Base-by-base conservation (phyloP, 192 early-diverging fungal genomes). In the Coemansia sp. region DNA sequence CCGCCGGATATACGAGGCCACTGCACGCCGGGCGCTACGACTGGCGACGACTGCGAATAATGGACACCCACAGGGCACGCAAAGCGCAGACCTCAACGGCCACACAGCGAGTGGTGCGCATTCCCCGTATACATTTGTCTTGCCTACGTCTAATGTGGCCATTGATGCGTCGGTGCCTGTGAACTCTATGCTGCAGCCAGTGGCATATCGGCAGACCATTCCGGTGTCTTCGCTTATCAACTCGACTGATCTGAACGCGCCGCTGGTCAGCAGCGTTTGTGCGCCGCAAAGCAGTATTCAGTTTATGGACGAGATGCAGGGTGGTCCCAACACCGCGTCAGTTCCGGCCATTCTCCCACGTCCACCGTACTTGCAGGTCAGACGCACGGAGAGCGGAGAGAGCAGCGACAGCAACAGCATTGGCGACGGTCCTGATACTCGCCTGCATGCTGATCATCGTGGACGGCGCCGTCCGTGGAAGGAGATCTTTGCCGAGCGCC, bases 401-500 rank as follows among this genome's bases (percentile, higher is more conserved):
- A 59, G 52, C 63, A 75, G 78, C 58, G 73, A 75, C 55, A 69
- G 73, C 66, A 67, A 69, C 64, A 72, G 66, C 43, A 48, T 57
- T n/a, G 59, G 59, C 53, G 56, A 19, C 29, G 29, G 56, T 39
- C 24, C 54, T 8, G 21, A 27, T 14, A 5, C 51, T 3, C 21
- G 22, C 7, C 27, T 27, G 7, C 51, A 23, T 9, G 22, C 51
- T 24, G 21, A 5, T 2, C 22, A 53, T 17, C 37, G 27, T 17
- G 21, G 53, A 5, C 65, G 67, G 8, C 86, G 85, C 17, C 88
- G 93, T 5, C 89, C 90, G 2, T 99, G 95, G 95, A 99, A 99
- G 79, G 88, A 89, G 50, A 90, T 99, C 25, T 99, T 95, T 73
- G 88, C 93, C 5, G 95, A 97, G 69, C 89, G 97, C 12, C 81